A percentile compares a stretch with the other conserved stretches of the same genome.
These are phyloP conservation scores for Daedaleopsis nitida DNA, from an alignment of 768 basidiomycete species.

Conservation along the genomic window DNA sequence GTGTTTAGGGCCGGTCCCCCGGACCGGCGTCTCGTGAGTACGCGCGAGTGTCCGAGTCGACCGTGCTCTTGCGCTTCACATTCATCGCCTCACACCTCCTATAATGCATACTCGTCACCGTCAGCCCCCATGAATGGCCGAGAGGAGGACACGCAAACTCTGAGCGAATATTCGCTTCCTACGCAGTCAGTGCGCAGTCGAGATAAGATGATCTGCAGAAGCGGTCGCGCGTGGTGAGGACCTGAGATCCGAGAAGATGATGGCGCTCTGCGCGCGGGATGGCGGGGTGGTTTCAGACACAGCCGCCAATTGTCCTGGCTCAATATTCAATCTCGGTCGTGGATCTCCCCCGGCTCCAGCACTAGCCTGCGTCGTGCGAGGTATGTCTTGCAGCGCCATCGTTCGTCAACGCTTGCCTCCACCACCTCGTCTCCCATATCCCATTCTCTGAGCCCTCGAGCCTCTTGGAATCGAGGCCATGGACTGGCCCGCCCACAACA, in stretches of 20 bases:
- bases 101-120: too few relatives aligned
- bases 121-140: too few relatives aligned
- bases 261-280: neutral
- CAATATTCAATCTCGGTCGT: neutral
- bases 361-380: neutral
- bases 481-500: slow-evolving; percentile 1
- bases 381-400: neutral
- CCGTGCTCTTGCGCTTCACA: too few relatives aligned
- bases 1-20: too few relatives aligned
- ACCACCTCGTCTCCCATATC: neutral
- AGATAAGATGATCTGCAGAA: neutral
- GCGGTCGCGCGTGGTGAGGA: neutral
- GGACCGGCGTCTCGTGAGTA: too few relatives aligned
- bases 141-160: too few relatives aligned
- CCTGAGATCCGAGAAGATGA: neutral
- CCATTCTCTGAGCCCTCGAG: neutral
- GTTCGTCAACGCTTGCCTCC: neutral
- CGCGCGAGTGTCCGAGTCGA: too few relatives aligned
- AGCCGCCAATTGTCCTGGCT: neutral
- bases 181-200: neutral
- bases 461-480: neutral
- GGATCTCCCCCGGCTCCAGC: neutral
- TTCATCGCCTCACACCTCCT: too few relatives aligned
- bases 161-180: too few relatives aligned
- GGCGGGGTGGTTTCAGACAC: neutral